Conservation (phyloP, 139 green algal genomes). For the Chlamydomonas sp. region DNA sequence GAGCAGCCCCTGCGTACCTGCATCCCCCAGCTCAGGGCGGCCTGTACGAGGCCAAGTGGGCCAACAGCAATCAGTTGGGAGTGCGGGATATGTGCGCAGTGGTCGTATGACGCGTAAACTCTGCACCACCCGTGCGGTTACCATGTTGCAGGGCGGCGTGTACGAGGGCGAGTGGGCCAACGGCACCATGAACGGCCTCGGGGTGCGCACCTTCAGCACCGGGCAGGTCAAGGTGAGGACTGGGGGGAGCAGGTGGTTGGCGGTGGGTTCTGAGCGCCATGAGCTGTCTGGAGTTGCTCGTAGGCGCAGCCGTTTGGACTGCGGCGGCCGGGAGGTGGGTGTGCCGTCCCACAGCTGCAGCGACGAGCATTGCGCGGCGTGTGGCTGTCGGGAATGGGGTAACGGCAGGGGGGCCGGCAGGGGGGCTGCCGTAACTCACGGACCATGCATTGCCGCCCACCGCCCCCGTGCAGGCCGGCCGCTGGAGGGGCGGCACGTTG, state of each 20-base stretch:
- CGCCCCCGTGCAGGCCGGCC: conserved; percentile 49
- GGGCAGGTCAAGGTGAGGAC: conserved; percentile 64
- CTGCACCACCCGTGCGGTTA: background rate
- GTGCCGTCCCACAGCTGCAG: too few relatives aligned
- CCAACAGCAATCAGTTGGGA: too few relatives aligned
- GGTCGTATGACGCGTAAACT: background rate
- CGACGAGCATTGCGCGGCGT: too few relatives aligned
- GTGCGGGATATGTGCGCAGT: background rate
- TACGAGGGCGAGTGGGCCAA: conserved; percentile 87
- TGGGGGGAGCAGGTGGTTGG: background rate
- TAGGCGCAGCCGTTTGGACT: too few relatives aligned
- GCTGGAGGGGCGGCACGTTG: conserved; percentile 72
- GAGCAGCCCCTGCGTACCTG: too few relatives aligned
- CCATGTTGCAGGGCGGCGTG: conserved; percentile 65
- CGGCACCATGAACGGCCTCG: conserved; percentile 73
- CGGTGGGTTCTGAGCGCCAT: background rate
- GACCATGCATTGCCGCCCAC: too few relatives aligned
- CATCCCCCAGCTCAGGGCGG: too few relatives aligned
- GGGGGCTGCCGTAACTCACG: too few relatives aligned
- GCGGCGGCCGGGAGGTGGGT: too few relatives aligned
- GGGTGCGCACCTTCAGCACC: conserved; percentile 75
- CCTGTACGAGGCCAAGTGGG: too few relatives aligned
- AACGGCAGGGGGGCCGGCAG: too few relatives aligned
- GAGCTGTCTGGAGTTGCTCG: background rate
- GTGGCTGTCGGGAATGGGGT: too few relatives aligned